A percentile compares a stretch with the other conserved stretches of the same genome.
phyloP scores from a whole-genome alignment of 2,329 filamentous ascomycete genomes.

The Alternaria sp. region DNA sequence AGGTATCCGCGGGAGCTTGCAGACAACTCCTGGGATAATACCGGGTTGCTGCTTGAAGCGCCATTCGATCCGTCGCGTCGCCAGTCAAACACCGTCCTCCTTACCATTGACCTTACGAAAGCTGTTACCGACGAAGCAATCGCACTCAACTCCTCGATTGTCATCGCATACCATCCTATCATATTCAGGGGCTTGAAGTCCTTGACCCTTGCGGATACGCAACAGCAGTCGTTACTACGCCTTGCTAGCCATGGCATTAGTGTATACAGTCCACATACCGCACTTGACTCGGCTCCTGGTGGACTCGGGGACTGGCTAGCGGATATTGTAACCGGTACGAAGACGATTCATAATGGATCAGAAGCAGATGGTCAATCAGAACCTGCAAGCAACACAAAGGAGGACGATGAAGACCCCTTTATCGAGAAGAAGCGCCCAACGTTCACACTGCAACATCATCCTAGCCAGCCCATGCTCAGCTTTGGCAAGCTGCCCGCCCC shows the following conservation, averaged over 20 bases:
- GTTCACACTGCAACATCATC: constrained; percentile 59
- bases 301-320: constrained; percentile 96
- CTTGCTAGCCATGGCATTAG: constrained; percentile 88
- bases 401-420: constrained; percentile 49
- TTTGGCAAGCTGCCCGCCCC: constrained; percentile 40
- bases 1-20: constrained; percentile 91
- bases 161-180: constrained; percentile 95
- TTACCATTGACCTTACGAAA: constrained; percentile 90
- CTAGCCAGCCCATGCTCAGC: constrained; percentile 54
- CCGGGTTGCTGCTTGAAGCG: constrained; percentile 79
- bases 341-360: constrained; percentile 29
- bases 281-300: constrained; percentile 83
- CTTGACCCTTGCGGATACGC: constrained; percentile 81
- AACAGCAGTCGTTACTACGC: constrained; percentile 84
- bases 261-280: constrained; percentile 95
- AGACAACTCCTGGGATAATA: constrained; percentile 94
- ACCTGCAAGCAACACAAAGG: constrained; percentile 20
- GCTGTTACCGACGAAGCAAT: constrained; percentile 92
- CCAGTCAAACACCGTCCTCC: constrained; percentile 72
- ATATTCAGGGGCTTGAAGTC: constrained; percentile 95
- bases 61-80: constrained; percentile 66
- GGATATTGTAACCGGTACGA: constrained; percentile 75
- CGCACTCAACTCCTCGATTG: constrained; percentile 73
- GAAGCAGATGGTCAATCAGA: constrained; percentile 17
- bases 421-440: constrained; percentile 51